Conservation (phyloP, 371 early-diverging fungal genomes). For the Lichtheimia hyalospora region DNA sequence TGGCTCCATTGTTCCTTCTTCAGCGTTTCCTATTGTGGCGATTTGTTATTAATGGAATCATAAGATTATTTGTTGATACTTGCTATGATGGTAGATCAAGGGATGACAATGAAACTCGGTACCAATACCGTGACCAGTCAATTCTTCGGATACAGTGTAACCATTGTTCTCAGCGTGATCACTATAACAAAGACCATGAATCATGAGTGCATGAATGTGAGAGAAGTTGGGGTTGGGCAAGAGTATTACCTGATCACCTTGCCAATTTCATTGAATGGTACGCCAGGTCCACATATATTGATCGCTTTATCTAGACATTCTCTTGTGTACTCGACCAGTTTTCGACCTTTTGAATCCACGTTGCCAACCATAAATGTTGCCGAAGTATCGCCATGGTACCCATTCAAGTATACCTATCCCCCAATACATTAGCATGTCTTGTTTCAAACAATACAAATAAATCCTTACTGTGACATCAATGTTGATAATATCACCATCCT, state of each 20-base stretch:
- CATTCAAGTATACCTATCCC: slow-evolving; percentile 62
- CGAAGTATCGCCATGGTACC: slow-evolving; percentile 86
- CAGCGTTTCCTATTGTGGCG: slow-evolving; percentile 45
- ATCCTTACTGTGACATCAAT: slow-evolving; percentile 74
- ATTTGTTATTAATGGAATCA: not conserved
- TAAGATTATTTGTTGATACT: not conserved
- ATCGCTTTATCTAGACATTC: slow-evolving; percentile 79
- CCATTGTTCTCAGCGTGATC: slow-evolving; percentile 54
- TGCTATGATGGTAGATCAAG: slow-evolving; percentile 63
- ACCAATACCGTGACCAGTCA: slow-evolving; percentile 92
- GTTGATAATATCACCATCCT: slow-evolving; percentile 87
- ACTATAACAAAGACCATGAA: slow-evolving; percentile 21
- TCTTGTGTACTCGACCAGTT: slow-evolving; percentile 67
- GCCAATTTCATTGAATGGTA: slow-evolving; percentile 74
- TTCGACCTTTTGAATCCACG: slow-evolving; percentile 67
- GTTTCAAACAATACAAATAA: not conserved
- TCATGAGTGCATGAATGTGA: no score
- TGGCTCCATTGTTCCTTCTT: slow-evolving; percentile 63
- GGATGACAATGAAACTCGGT: slow-evolving; percentile 65
- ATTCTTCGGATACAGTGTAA: slow-evolving; percentile 69
- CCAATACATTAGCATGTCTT: not conserved
- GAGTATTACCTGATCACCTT: slow-evolving; percentile 58
- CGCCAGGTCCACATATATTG: slow-evolving; percentile 73
- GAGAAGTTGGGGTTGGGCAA: no score
- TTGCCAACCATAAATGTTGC: slow-evolving; percentile 83